Percentiles rank a stretch among this genome's conserved stretches.
Evolutionary conservation across 2,329 filamentous ascomycete species (phyloP).

Genomic region (Uncinocarpus reesii): DNA sequence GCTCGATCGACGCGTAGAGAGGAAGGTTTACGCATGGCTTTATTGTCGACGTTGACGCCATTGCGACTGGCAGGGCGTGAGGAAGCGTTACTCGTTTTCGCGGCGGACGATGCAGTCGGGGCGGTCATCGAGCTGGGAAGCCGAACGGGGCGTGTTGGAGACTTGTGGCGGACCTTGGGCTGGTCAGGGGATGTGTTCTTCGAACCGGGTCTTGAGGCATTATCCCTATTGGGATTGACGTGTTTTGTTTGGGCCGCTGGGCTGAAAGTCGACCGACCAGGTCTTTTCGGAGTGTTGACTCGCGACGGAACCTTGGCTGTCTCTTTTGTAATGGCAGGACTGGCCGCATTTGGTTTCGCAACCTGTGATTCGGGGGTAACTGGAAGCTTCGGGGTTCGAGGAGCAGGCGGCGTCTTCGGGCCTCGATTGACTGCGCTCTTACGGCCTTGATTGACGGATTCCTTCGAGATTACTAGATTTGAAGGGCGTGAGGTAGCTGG

Average conservation of each 20-base stretch:
- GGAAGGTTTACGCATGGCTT: slow-evolving; percentile 25
- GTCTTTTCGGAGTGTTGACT: slow-evolving; percentile 4
- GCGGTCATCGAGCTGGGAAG: slow-evolving; percentile 34
- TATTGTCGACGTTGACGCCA: slow-evolving; percentile 17
- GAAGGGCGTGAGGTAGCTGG: slow-evolving; percentile 23
- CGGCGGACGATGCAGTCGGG: slow-evolving; percentile 32
- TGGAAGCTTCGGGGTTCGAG: slow-evolving; percentile 20
- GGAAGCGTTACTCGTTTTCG: slow-evolving; percentile 22
- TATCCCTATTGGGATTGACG: slow-evolving; percentile 4
- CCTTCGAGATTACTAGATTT: slow-evolving; percentile 24
- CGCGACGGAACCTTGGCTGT: slow-evolving; percentile 22
- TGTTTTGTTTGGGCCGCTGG: slow-evolving; percentile 9
- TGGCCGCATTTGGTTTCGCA: slow-evolving; percentile 13
- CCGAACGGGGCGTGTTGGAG: slow-evolving; percentile 33
- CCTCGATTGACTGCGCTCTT: slow-evolving; percentile 16
- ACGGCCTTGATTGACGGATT: slow-evolving; percentile 18
- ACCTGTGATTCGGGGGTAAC: slow-evolving; percentile 16
- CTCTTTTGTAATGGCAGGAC: slow-evolving; percentile 24
- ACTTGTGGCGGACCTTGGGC: slow-evolving; percentile 28
- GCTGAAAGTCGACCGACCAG: slow-evolving; percentile 26
- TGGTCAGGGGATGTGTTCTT: slow-evolving; percentile 20
- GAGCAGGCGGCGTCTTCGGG: slow-evolving; percentile 15
- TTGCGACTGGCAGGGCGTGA: slow-evolving; percentile 24
- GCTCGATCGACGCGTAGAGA: slow-evolving; percentile 18
- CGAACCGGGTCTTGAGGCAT: slow-evolving; percentile 21